phyloP scores from a whole-genome alignment of 306 rosid genomes.

The Hylodesmum podocarpum region DNA sequence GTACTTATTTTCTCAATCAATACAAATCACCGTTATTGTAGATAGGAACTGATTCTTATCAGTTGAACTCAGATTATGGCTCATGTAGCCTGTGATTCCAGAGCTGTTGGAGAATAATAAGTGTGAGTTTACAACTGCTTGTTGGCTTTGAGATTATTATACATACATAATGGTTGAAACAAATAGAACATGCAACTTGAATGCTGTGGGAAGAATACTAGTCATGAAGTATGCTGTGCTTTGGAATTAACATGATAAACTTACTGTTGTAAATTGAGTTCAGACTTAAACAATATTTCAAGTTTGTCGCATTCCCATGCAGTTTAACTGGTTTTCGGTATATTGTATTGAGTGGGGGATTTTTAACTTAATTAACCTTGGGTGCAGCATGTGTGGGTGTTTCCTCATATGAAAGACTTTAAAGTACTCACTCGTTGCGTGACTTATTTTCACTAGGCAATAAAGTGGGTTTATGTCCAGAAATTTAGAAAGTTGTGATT shows the following conservation, averaged over 20 bases:
- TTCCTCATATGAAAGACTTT: no score
- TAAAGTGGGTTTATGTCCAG: no score
- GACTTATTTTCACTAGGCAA: no score
- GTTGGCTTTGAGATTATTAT: not conserved
- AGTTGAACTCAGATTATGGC: not conserved
- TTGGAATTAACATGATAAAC: not conserved
- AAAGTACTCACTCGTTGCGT: no score
- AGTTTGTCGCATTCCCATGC: not conserved
- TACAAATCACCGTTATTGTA: not conserved
- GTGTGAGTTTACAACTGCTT: not conserved
- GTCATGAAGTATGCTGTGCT: not conserved
- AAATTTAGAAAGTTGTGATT: no score
- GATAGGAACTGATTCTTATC: not conserved
- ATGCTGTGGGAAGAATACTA: not conserved
- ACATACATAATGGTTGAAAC: not conserved
- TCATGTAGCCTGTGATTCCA: not conserved
- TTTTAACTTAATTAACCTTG: no score
- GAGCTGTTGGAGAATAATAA: not conserved
- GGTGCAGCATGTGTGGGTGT: no score
- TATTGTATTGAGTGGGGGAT: not conserved
- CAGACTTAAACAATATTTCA: not conserved
- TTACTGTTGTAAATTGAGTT: not conserved
- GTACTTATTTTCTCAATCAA: not conserved
- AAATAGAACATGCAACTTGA: not conserved
- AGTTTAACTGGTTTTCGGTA: not conserved